Conservation (phyloP, 805 yeast genomes). For the Metschnikowia shivogae region DNA sequence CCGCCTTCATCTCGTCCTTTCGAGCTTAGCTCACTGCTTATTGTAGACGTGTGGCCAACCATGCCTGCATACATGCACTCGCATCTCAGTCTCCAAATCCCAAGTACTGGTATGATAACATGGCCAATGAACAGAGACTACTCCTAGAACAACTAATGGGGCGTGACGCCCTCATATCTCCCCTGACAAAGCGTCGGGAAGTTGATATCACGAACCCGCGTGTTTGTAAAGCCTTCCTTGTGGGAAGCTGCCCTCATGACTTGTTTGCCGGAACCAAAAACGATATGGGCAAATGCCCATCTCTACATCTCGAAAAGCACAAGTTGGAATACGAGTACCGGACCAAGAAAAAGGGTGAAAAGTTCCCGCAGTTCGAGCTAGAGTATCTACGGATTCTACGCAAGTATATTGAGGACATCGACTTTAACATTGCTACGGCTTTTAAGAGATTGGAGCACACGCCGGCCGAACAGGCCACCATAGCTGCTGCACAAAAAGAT, state of each 20-base stretch:
- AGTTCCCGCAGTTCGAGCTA: slow-evolving; percentile 48
- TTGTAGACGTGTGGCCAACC: too few species aligned
- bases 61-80: too few species aligned
- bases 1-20: too few species aligned
- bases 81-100: too few species aligned
- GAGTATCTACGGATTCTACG: slow-evolving; percentile 49
- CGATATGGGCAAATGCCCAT: slow-evolving; percentile 76
- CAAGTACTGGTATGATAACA: slow-evolving; percentile 4
- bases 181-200: slow-evolving; percentile 30
- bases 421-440: slow-evolving; percentile 59
- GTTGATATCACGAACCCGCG: slow-evolving; percentile 42
- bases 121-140: slow-evolving; percentile 73
- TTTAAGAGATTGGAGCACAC: slow-evolving; percentile 65
- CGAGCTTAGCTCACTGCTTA: too few species aligned
- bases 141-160: slow-evolving; percentile 82
- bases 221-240: slow-evolving; percentile 78
- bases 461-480: slow-evolving; percentile 64
- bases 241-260: slow-evolving; percentile 84
- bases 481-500: slow-evolving; percentile 50
- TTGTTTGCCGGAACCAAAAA: slow-evolving; percentile 77
- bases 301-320: slow-evolving; percentile 68
- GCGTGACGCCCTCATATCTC: slow-evolving; percentile 42
- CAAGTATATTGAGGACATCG: slow-evolving; percentile 60
- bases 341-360: slow-evolving; percentile 36
- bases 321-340: slow-evolving; percentile 63